Conservation (phyloP, 2,329 filamentous ascomycete species). For the Hirsutella minnesotensis region DNA sequence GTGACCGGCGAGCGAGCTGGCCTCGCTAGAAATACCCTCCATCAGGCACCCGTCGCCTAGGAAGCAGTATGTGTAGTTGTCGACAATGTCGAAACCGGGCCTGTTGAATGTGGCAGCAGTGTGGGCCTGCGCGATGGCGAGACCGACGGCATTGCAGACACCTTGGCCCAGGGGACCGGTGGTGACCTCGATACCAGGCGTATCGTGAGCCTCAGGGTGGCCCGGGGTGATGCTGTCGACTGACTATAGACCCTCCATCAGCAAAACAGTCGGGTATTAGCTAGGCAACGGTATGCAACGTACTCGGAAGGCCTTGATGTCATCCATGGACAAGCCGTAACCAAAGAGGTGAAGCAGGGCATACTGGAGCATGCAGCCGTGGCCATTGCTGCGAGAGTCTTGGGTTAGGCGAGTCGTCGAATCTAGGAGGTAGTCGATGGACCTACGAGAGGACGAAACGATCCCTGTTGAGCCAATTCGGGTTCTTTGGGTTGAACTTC, state of each 20-base stretch:
- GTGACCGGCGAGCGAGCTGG: constrained; percentile 85
- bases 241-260: constrained; percentile 19
- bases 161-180: constrained; percentile 96
- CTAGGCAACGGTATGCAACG: constrained; percentile 23
- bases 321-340: constrained; percentile 75
- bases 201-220: constrained; percentile 94
- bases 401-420: constrained; percentile 5
- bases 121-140: constrained; percentile 93
- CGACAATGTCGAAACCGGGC: constrained; percentile 77
- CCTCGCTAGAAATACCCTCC: constrained; percentile 95
- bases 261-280: constrained; percentile 1
- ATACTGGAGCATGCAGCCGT: constrained; percentile 99
- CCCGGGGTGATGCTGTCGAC: constrained; percentile 74
- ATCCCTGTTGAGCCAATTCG: constrained; percentile 92
- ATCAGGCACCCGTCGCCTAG: constrained; percentile 97
- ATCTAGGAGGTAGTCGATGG: not conserved
- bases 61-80: constrained; percentile 97
- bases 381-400: constrained; percentile 62
- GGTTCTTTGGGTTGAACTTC: constrained; percentile 99
- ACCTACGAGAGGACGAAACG: constrained; percentile 98
- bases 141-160: constrained; percentile 93
- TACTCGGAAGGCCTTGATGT: constrained; percentile 94
- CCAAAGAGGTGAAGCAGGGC: constrained; percentile 93
- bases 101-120: constrained; percentile 91
- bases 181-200: constrained; percentile 93